A percentile compares a stretch with the other conserved stretches of the same genome.
Evolutionary conservation across 495 filamentous ascomycete genomes (phyloP).

Genomic region (Annulohypoxylon nitens): DNA sequence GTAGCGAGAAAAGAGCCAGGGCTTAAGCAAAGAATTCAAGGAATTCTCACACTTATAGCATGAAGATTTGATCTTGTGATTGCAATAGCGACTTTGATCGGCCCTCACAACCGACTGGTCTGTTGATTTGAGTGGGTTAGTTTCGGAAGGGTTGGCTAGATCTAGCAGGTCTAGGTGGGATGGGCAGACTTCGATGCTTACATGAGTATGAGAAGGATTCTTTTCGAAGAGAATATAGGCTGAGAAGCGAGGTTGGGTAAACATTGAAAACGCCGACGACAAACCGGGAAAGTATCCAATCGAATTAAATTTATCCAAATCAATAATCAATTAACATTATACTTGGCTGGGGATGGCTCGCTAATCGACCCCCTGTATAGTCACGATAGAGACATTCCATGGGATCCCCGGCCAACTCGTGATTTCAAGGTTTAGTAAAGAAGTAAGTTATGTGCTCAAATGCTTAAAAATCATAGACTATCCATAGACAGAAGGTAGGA

Average conservation of each 20-base stretch:
- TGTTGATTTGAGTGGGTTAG: conserved; percentile 17
- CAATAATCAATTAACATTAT: conserved; percentile 42
- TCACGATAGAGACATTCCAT: conserved; percentile 21
- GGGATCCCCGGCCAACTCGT: neutral
- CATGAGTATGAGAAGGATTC: conserved; percentile 32
- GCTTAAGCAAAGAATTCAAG: neutral
- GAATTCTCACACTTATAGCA: neutral
- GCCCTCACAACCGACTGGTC: conserved; percentile 38
- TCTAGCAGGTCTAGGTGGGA: conserved; percentile 7
- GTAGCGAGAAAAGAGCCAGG: neutral
- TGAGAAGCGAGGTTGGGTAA: conserved; percentile 36
- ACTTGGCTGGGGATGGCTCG: conserved; percentile 32
- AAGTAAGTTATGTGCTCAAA: neutral
- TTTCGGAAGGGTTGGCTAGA: conserved; percentile 29
- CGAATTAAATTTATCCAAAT: conserved; percentile 46
- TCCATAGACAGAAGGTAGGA: neutral
- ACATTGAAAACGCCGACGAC: conserved; percentile 36
- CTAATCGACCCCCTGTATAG: conserved; percentile 26
- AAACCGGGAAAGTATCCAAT: conserved; percentile 43
- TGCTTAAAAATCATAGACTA: conserved; percentile 27
- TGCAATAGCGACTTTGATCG: conserved; percentile 24
- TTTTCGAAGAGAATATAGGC: conserved; percentile 44
- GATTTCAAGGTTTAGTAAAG: conserved; percentile 7
- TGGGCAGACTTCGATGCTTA: conserved; percentile 18
- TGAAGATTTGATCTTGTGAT: conserved; percentile 23